Conservation (phyloP, 352 stramenopile genomes). For the Pythium aquatile region DNA sequence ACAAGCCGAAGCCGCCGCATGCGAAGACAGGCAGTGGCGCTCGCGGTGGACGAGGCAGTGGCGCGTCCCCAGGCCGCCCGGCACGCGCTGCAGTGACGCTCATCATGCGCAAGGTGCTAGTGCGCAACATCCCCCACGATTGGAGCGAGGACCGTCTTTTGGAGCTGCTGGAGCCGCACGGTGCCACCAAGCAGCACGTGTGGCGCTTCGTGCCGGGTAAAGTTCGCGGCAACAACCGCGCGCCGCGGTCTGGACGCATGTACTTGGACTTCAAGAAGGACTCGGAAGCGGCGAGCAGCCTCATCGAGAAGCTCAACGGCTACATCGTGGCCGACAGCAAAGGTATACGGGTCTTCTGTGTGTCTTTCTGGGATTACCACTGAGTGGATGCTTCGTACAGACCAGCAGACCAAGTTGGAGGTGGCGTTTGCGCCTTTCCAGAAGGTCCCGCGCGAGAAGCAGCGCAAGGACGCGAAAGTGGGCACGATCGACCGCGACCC, state of each 20-base stretch:
- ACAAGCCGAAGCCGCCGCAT: slow-evolving; percentile 5
- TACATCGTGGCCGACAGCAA: slow-evolving; percentile 36
- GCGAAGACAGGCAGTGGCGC: slow-evolving; percentile 9
- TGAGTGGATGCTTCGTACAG: slow-evolving; percentile 5
- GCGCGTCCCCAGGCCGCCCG: slow-evolving; percentile 26
- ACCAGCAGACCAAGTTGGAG: slow-evolving; percentile 33
- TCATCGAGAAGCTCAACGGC: slow-evolving; percentile 58
- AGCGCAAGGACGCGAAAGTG: slow-evolving; percentile 74
- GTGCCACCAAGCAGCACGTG: slow-evolving; percentile 36
- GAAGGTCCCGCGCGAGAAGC: slow-evolving; percentile 79
- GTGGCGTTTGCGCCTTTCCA: slow-evolving; percentile 79
- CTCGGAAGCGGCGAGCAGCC: slow-evolving; percentile 38
- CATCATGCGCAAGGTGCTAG: slow-evolving; percentile 61
- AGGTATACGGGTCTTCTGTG: slow-evolving; percentile 18
- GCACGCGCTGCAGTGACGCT: slow-evolving; percentile 29
- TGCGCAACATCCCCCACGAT: slow-evolving; percentile 63
- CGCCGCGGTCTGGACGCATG: slow-evolving; percentile 42
- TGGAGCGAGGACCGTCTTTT: slow-evolving; percentile 39
- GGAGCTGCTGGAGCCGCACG: slow-evolving; percentile 37
- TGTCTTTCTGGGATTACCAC: not conserved
- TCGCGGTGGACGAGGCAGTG: slow-evolving; percentile 20
- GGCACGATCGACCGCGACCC: slow-evolving; percentile 71
- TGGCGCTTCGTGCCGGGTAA: slow-evolving; percentile 70
- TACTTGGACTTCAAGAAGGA: slow-evolving; percentile 81
- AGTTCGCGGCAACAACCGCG: slow-evolving; percentile 54